Evolutionary conservation across 2,329 filamentous ascomycete genomes (phyloP).

Genomic region (Talaromyces atroroseus): DNA sequence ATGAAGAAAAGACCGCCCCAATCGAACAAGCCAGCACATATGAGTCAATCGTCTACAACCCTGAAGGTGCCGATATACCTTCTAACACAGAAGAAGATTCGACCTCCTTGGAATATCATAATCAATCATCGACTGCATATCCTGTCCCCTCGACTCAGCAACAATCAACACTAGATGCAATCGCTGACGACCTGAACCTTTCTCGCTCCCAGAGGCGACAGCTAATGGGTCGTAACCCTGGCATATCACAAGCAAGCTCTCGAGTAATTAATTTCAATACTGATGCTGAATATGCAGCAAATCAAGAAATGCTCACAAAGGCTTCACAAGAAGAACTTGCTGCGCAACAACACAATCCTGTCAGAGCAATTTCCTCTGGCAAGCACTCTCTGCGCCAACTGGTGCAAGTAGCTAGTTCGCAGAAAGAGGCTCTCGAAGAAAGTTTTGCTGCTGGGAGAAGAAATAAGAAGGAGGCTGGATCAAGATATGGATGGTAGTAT

Average conservation of each 20-base stretch:
- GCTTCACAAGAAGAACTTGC: slow-evolving; percentile 52
- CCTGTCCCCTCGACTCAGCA: slow-evolving; percentile 10
- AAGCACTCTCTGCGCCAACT: slow-evolving; percentile 88
- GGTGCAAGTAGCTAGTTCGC: slow-evolving; percentile 73
- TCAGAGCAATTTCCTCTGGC: slow-evolving; percentile 74
- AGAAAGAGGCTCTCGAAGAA: slow-evolving; percentile 84
- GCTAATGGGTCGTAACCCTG: slow-evolving; percentile 66
- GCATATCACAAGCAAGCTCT: slow-evolving; percentile 43
- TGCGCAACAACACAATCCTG: slow-evolving; percentile 66
- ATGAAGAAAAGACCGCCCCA: slow-evolving; percentile 19
- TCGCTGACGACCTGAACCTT: slow-evolving; percentile 74
- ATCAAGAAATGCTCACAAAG: slow-evolving; percentile 68
- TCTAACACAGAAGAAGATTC: slow-evolving; percentile 17
- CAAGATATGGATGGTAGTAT: slow-evolving; percentile 72
- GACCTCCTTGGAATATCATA: slow-evolving; percentile 10
- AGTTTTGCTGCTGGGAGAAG: slow-evolving; percentile 76
- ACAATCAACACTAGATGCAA: slow-evolving; percentile 57
- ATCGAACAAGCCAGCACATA: slow-evolving; percentile 27
- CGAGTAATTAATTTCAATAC: slow-evolving; percentile 83
- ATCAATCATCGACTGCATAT: slow-evolving; percentile 1
- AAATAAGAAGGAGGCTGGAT: slow-evolving; percentile 76
- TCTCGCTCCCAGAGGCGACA: slow-evolving; percentile 72
- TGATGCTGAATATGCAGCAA: slow-evolving; percentile 77
- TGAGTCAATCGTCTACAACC: slow-evolving; percentile 38
- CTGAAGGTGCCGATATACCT: slow-evolving; percentile 18